Conservation (phyloP, 2,329 filamentous ascomycete species). For the Neurospora sp. region DNA sequence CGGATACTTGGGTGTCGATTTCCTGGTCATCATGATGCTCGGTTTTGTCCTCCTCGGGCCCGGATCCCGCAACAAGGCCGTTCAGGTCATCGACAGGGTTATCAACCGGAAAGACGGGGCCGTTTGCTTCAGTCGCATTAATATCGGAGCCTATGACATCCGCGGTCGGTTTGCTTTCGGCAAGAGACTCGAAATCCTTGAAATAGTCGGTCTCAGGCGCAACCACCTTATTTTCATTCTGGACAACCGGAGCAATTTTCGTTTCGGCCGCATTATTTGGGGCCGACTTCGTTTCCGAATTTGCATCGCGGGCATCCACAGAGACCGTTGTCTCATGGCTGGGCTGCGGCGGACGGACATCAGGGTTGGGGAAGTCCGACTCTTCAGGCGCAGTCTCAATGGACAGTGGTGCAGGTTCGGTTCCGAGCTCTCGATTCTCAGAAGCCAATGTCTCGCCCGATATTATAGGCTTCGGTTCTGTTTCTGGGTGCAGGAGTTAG, state of each 20-base stretch:
- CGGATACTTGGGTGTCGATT: neutral
- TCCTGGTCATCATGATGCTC: neutral
- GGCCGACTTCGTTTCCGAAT: neutral
- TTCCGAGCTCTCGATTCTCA: neutral
- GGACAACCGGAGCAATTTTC: neutral
- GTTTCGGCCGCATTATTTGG: neutral
- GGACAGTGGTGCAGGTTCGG: neutral
- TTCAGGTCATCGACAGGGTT: neutral
- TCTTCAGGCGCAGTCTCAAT: neutral
- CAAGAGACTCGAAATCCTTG: neutral
- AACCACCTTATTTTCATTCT: neutral
- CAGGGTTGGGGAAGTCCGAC: neutral
- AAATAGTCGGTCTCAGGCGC: neutral
- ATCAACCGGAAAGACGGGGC: neutral
- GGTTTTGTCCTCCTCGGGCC: neutral
- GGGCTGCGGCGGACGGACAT: neutral
- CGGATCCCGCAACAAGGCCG: neutral
- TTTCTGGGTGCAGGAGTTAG: neutral
- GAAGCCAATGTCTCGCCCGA: neutral
- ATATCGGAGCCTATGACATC: neutral
- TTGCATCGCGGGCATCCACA: neutral
- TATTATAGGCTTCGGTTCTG: neutral
- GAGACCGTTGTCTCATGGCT: neutral
- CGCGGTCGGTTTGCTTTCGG: neutral
- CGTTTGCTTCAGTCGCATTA: neutral